These are phyloP conservation scores for Lepidium didymum DNA, from an alignment of 345 rosid species.

Conservation along the genomic window DNA sequence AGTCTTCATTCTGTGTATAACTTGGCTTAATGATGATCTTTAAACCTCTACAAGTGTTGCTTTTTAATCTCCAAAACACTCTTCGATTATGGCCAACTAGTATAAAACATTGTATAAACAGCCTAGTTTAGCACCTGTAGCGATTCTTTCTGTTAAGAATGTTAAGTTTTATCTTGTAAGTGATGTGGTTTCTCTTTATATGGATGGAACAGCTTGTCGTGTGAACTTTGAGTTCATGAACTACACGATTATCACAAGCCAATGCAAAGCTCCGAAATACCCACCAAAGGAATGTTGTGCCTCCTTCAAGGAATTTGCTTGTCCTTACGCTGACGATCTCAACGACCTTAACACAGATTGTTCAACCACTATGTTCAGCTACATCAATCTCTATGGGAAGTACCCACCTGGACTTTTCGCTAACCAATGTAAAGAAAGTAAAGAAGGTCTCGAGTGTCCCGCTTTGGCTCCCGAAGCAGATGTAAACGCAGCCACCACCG, in stretches of 20 bases:
- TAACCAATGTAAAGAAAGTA: slow-evolving; percentile 45
- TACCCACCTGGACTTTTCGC: slow-evolving; percentile 67
- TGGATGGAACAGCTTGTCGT: slow-evolving; percentile 42
- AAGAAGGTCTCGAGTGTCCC: slow-evolving; percentile 51
- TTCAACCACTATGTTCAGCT: slow-evolving; percentile 54
- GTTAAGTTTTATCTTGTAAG: background rate
- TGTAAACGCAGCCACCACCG: slow-evolving; percentile 8
- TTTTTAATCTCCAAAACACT: background rate
- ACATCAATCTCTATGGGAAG: slow-evolving; percentile 50
- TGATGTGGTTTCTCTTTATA: background rate
- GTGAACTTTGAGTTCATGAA: slow-evolving; percentile 58
- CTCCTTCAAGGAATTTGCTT: slow-evolving; percentile 53
- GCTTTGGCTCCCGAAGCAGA: slow-evolving; percentile 23
- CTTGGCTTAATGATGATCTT: background rate
- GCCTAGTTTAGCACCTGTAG: background rate
- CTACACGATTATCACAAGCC: slow-evolving; percentile 42
- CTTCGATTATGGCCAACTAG: background rate
- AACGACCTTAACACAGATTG: slow-evolving; percentile 49
- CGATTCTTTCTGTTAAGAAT: background rate
- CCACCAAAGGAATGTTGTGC: slow-evolving; percentile 40
- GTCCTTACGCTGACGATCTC: slow-evolving; percentile 41
- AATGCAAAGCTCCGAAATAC: slow-evolving; percentile 53
- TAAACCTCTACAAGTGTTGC: background rate
- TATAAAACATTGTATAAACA: background rate
- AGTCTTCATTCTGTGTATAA: background rate